Percentiles rank a stretch among this genome's conserved stretches.
Conservation (phyloP, 306 rosid species). For the Pterocarpus macrocarpus region DNA sequence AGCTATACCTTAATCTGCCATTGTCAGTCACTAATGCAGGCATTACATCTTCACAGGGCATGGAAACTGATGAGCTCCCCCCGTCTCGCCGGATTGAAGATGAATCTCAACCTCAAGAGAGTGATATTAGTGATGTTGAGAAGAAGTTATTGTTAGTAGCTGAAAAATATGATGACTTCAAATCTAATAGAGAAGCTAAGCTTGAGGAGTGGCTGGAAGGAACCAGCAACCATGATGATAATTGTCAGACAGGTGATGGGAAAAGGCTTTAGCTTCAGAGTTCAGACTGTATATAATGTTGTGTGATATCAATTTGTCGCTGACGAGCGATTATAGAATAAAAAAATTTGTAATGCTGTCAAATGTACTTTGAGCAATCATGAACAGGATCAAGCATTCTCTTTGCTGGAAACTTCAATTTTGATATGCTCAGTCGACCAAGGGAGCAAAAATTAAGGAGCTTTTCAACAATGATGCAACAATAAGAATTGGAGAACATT, state of each 20-base stretch:
- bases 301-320: conserved; percentile 34
- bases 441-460: neutral
- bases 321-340: neutral
- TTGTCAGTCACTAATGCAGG: conserved; percentile 52
- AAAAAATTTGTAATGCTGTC: neutral
- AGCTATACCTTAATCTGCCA: conserved; percentile 38
- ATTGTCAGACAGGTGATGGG: conserved; percentile 40
- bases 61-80: conserved; percentile 59
- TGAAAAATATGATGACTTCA: conserved; percentile 71
- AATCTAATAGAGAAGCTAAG: conserved; percentile 77
- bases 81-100: conserved; percentile 56
- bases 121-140: conserved; percentile 37
- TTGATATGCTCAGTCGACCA: neutral
- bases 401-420: neutral
- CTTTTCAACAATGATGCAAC: neutral
- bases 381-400: neutral
- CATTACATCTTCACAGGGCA: conserved; percentile 60
- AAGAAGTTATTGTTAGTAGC: conserved; percentile 43
- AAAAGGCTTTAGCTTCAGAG: conserved; percentile 39
- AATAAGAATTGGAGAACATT: neutral
- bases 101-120: conserved; percentile 50
- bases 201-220: conserved; percentile 84
- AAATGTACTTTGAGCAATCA: neutral
- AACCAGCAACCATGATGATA: conserved; percentile 41
- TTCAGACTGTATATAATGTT: conserved; percentile 46